A percentile compares a stretch with the other conserved stretches of the same genome.
Conservation (phyloP, 768 basidiomycete genomes). For the Boletus bicolor region DNA sequence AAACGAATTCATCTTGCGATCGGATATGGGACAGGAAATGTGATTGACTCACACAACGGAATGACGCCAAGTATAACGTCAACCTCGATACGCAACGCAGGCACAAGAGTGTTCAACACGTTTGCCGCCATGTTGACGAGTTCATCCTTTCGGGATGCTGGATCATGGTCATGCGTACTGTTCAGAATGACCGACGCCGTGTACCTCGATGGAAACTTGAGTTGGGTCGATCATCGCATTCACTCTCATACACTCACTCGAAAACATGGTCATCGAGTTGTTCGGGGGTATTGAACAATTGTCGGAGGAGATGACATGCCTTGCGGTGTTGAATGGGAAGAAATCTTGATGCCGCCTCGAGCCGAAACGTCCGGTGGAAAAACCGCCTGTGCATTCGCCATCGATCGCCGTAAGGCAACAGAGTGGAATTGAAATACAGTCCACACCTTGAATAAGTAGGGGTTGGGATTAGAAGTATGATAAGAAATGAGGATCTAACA, state of each 20-base stretch:
- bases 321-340: not conserved
- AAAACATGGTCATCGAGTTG: not conserved
- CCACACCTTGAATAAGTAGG: not conserved
- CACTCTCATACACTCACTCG: not conserved
- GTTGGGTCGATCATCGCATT: not conserved
- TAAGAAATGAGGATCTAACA: not conserved
- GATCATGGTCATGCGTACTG: constrained; percentile 2
- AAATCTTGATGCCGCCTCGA: not conserved
- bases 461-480: not conserved
- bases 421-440: not conserved
- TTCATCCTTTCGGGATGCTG: not conserved
- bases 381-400: constrained; percentile 13
- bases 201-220: not conserved
- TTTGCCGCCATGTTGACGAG: not conserved
- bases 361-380: constrained; percentile 7
- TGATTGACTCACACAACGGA: no score
- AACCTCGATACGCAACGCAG: not conserved
- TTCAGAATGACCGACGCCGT: not conserved
- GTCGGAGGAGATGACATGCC: not conserved
- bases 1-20: not conserved
- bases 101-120: not conserved
- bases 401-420: not conserved
- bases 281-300: not conserved
- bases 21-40: not conserved
- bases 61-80: not conserved